phyloP scores from a whole-genome alignment of 371 early-diverging fungal genomes.

The Mortierella sp. region DNA sequence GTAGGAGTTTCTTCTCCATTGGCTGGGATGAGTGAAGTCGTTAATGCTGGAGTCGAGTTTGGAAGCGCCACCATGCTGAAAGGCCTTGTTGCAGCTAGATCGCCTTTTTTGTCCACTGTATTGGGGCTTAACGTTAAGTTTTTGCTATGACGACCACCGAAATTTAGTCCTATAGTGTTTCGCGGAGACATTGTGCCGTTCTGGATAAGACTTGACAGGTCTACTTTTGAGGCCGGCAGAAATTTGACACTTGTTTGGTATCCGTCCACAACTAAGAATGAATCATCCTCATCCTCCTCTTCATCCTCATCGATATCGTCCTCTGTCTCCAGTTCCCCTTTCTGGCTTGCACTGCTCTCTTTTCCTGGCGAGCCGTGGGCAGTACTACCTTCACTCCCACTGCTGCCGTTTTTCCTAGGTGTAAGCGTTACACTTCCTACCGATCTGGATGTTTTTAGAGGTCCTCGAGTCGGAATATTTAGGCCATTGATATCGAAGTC shows the following conservation, averaged over 20 bases:
- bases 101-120: conserved; percentile 14
- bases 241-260: conserved; percentile 50
- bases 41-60: conserved; percentile 25
- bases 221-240: conserved; percentile 25
- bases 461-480: not conserved
- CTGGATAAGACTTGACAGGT: conserved; percentile 45
- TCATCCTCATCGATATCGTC: conserved; percentile 17
- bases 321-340: not conserved
- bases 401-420: conserved; percentile 35
- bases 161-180: conserved; percentile 35
- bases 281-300: conserved; percentile 35
- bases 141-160: conserved; percentile 38
- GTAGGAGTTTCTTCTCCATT: conserved; percentile 11
- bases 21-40: conserved; percentile 20
- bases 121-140: conserved; percentile 22
- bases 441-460: conserved; percentile 35
- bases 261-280: conserved; percentile 47
- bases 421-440: conserved; percentile 30
- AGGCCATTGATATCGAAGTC: conserved; percentile 9
- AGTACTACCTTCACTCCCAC: conserved; percentile 44
- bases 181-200: conserved; percentile 48
- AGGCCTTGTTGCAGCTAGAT: conserved; percentile 19
- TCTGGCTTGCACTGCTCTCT: conserved; percentile 5
- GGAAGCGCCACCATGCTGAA: conserved; percentile 48
- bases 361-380: conserved; percentile 13